Evolutionary conservation across 2,329 filamentous ascomycete species (phyloP), one percentile per base, ranked within the genome.

Genomic region (Stachybotrys chartarum): DNA sequence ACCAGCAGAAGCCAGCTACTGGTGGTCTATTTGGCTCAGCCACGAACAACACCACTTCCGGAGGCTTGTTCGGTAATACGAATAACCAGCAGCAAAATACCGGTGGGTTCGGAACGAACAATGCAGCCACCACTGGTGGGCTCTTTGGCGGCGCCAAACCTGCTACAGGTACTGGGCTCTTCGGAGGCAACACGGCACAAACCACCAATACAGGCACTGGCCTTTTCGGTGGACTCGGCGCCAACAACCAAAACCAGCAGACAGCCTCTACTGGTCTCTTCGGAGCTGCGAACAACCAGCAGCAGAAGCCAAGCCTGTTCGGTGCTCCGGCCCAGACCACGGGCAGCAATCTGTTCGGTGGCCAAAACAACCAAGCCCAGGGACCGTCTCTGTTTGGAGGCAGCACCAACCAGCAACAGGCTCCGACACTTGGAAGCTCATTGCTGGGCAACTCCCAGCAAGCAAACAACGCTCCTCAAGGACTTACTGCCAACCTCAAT

Each of bases 401-500:
- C 54, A 72, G 70, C 48, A 72, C 72, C 51, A 73, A 75, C 54
- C 73, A 78, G 48, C 78, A 82, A 55, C 81, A 81, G 56, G 72
- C 73, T 35, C 54, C 62, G n/a, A 69, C 66, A 24, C 59, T 68
- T 6, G 77, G 81, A 24, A 74, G 72, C 56, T 87, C 86, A 0
- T 65, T 90, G 3, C 82, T 90, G 52, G 82, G 83, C 18, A 77
- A 70, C 57, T 77, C 78, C 1, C 78, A 81, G 58, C 72, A 73
- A 53, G 68, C 67, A 35, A 72, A 74, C 55, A 71, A 71, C 8
- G 81, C 82, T n/a, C 80, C 80, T 16, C 84, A 88, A 65, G 75
- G 80, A 17, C 76, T 96, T 56, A 91, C 88, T 39, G 86, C 91
- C 6, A 94, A 90, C 58, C 82, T 95, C 55, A 85, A 85, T 57